These are phyloP conservation scores for Astrocystis sublimbata DNA, from an alignment of 495 filamentous ascomycete genomes.

Conservation along the genomic window DNA sequence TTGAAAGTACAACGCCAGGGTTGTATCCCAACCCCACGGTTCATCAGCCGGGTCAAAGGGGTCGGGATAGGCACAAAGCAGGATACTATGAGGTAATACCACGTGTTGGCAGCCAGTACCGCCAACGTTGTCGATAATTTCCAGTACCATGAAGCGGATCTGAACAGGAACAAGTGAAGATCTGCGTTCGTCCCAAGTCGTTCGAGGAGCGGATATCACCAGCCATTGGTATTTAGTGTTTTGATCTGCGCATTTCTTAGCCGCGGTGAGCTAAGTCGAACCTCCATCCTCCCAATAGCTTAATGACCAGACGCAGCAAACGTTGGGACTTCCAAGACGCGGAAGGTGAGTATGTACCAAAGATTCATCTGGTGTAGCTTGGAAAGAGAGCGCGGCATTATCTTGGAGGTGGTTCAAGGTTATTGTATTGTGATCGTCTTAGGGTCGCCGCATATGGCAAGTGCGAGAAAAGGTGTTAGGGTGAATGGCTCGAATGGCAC, in stretches of 20 bases:
- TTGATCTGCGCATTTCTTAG: not conserved
- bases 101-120: not conserved
- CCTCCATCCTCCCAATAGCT: not conserved
- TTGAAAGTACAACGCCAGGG: no score
- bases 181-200: not conserved
- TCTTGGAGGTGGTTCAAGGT: not conserved
- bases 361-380: not conserved
- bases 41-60: not conserved
- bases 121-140: not conserved
- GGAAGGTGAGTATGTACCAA: not conserved
- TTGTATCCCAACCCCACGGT: constrained; percentile 3
- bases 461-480: no score
- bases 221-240: not conserved
- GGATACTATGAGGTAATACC: not conserved
- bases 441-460: not conserved
- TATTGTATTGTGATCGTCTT: constrained; percentile 5
- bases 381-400: not conserved
- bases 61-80: not conserved
- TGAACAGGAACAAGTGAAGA: constrained; percentile 1
- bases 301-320: not conserved
- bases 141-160: not conserved
- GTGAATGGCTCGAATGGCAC: not conserved
- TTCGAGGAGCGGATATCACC: not conserved
- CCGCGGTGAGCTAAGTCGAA: not conserved
- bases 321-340: not conserved